phyloP scores from a whole-genome alignment of 73 alveolate species.

The Tetrahymena elliotti region DNA sequence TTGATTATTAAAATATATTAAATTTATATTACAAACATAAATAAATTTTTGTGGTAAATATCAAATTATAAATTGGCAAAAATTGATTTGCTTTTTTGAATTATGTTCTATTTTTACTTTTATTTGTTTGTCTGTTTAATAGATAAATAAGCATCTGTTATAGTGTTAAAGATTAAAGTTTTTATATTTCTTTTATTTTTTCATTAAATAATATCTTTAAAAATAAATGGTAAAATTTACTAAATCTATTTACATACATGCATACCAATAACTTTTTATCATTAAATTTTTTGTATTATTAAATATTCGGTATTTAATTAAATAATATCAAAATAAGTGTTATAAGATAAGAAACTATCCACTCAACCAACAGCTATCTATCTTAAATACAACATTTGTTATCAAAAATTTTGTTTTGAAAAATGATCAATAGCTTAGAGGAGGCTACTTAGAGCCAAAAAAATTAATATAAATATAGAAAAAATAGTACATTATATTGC shows the following conservation, averaged over 20 bases:
- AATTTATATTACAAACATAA: too few relatives aligned
- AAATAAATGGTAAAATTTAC: not conserved
- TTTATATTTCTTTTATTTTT: too few relatives aligned
- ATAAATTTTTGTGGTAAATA: not conserved
- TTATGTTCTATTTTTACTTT: not conserved
- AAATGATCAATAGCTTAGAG: not conserved
- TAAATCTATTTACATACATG: not conserved
- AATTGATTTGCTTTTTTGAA: not conserved
- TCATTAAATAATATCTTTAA: not conserved
- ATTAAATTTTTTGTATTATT: not conserved
- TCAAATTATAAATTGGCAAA: not conserved
- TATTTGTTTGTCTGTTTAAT: too few relatives aligned
- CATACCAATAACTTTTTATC: not conserved
- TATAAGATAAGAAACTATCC: not conserved
- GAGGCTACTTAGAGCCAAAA: not conserved
- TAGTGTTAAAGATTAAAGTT: too few relatives aligned
- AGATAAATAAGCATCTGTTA: not conserved
- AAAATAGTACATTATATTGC: not conserved
- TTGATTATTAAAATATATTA: not conserved
- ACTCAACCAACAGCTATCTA: not conserved
- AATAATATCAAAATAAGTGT: not conserved
- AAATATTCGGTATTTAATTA: not conserved
- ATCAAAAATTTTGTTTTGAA: not conserved
- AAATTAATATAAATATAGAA: not conserved
- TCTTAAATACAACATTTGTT: not conserved